phyloP scores from a whole-genome alignment of 257 asterid genomes.

The Salvia rosmarinus region DNA sequence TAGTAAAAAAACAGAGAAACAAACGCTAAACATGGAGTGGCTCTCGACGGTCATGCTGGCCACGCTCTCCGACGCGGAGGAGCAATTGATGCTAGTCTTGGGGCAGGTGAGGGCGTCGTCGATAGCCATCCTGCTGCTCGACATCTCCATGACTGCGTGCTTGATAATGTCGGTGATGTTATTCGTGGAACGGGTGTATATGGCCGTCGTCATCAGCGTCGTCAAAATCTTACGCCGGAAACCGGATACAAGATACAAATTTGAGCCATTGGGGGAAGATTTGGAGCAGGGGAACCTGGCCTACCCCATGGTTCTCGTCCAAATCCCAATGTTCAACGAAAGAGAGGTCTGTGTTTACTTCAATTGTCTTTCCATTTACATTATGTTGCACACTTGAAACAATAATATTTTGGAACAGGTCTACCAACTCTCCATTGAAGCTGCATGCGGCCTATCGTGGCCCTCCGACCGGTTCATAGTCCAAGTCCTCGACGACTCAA shows the following conservation, averaged over 20 bases:
- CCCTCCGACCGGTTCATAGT: slow-evolving; percentile 81
- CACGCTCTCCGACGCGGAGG: slow-evolving; percentile 43
- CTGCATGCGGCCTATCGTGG: slow-evolving; percentile 96
- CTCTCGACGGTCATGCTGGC: slow-evolving; percentile 42
- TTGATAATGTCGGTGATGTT: slow-evolving; percentile 78
- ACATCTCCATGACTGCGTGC: slow-evolving; percentile 54
- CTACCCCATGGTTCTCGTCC: slow-evolving; percentile 88
- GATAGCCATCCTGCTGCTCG: slow-evolving; percentile 72
- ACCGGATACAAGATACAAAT: slow-evolving; percentile 76
- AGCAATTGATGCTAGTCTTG: slow-evolving; percentile 60
- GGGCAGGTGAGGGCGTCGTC: slow-evolving; percentile 69
- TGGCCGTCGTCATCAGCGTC: slow-evolving; percentile 66
- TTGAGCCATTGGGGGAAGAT: slow-evolving; percentile 79
- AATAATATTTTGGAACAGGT: slow-evolving; percentile 51
- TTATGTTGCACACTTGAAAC: neutral
- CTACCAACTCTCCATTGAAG: slow-evolving; percentile 88
- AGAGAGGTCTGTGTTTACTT: slow-evolving; percentile 81
- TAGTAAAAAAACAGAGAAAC: slow-evolving; percentile 35
- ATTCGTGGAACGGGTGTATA: slow-evolving; percentile 83
- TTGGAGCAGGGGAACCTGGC: slow-evolving; percentile 75
- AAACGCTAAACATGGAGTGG: slow-evolving; percentile 49
- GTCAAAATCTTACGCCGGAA: slow-evolving; percentile 65
- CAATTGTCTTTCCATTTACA: too few species aligned
- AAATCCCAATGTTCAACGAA: slow-evolving; percentile 97
- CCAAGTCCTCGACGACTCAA: slow-evolving; percentile 94